These are phyloP conservation scores for Leishmania tarentolae DNA, from an alignment of 208 protist species.

Conservation along the genomic window DNA sequence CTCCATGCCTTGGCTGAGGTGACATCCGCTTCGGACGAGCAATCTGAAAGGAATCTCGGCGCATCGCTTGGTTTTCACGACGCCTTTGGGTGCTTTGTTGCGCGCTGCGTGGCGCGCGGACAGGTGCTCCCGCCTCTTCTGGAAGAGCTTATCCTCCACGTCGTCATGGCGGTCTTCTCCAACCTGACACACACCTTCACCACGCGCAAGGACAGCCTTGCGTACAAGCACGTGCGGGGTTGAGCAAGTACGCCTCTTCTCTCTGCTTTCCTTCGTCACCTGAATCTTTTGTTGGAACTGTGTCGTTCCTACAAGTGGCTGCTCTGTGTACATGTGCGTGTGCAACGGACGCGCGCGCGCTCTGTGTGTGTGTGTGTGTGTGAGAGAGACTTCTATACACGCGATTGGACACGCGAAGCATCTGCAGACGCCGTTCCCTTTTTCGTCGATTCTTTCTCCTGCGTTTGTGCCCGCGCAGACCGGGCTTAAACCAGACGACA, in stretches of 20 bases:
- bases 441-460: too few relatives aligned
- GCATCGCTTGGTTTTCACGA: background rate
- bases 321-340: too few relatives aligned
- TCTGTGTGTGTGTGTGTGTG: too few relatives aligned
- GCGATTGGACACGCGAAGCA: too few relatives aligned
- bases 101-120: background rate
- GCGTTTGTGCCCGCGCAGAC: too few relatives aligned
- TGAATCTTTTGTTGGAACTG: too few relatives aligned
- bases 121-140: background rate
- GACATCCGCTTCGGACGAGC: background rate
- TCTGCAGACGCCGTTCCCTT: too few relatives aligned
- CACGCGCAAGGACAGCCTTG: too few relatives aligned
- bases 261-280: background rate
- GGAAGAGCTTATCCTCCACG: background rate
- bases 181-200: background rate
- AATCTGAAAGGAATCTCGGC: background rate
- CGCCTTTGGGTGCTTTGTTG: background rate
- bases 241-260: background rate
- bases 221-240: background rate
- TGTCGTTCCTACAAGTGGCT: too few relatives aligned
- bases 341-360: too few relatives aligned
- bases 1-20: background rate
- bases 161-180: background rate
- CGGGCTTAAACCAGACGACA: too few relatives aligned
- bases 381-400: too few relatives aligned